phyloP scores from a whole-genome alignment of 345 rosid species.

The Populus pruinosa region DNA sequence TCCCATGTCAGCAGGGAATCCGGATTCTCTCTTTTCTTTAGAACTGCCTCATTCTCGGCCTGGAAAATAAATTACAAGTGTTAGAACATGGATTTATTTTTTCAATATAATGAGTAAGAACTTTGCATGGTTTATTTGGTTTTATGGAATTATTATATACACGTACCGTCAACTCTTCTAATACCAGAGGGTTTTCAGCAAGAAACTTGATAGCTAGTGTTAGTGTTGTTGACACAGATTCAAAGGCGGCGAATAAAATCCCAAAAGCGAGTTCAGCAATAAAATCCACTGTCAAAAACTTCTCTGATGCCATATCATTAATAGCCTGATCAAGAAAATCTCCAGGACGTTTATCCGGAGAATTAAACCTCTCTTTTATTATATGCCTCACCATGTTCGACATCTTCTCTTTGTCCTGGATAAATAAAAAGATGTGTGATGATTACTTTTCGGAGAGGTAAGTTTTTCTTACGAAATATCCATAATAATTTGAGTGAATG shows the following conservation, averaged over 20 bases:
- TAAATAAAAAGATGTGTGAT: not conserved
- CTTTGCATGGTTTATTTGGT: not conserved
- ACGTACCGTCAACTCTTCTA: slow-evolving; percentile 32
- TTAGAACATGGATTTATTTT: not conserved
- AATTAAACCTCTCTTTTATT: slow-evolving; percentile 14
- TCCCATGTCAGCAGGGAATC: not conserved
- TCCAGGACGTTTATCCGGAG: slow-evolving; percentile 7
- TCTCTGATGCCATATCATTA: slow-evolving; percentile 19
- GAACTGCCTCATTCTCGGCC: not conserved
- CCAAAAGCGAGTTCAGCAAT: slow-evolving; percentile 22
- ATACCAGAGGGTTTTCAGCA: slow-evolving; percentile 30
- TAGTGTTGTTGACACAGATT: slow-evolving; percentile 9
- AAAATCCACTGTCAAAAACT: slow-evolving; percentile 30
- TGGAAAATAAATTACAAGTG: not conserved
- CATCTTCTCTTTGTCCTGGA: slow-evolving; percentile 19
- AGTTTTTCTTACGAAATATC: no score
- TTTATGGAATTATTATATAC: not conserved
- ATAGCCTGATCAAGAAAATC: slow-evolving; percentile 28
- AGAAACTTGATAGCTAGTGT: slow-evolving; percentile 28
- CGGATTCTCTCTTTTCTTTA: not conserved
- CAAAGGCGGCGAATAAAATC: slow-evolving; percentile 17
- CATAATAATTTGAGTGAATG: not conserved
- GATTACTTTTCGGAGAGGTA: not conserved
- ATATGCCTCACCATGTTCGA: not conserved
- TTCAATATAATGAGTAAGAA: not conserved